phyloP scores from a whole-genome alignment of 306 rosid species.

The Hippophae rhamnoides region DNA sequence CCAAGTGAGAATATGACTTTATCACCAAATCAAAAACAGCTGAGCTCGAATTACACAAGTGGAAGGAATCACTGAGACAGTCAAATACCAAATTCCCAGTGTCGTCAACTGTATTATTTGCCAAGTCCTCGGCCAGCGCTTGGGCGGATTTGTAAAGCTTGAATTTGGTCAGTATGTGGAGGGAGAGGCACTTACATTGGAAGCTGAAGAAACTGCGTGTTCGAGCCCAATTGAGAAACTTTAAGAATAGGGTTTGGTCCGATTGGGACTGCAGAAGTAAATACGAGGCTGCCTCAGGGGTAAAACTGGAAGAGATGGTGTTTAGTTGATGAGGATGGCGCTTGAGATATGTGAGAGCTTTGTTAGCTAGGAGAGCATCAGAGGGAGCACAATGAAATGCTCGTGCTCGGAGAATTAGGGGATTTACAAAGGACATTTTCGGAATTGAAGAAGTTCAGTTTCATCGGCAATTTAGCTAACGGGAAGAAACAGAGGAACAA shows the following conservation, averaged over 20 bases:
- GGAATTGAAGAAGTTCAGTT: not conserved
- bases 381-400: slow-evolving; percentile 28
- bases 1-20: slow-evolving; percentile 56
- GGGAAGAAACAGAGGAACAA: no score
- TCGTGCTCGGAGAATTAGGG: slow-evolving; percentile 9
- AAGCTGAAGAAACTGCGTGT: slow-evolving; percentile 42
- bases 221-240: slow-evolving; percentile 63
- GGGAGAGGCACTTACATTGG: slow-evolving; percentile 61
- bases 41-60: slow-evolving; percentile 48
- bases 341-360: slow-evolving; percentile 53
- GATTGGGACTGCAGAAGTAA: slow-evolving; percentile 64
- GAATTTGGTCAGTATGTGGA: slow-evolving; percentile 76
- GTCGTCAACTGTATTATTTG: slow-evolving; percentile 25
- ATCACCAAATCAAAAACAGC: slow-evolving; percentile 63
- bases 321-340: slow-evolving; percentile 56
- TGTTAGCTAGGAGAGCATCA: slow-evolving; percentile 34
- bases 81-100: slow-evolving; percentile 39
- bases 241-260: slow-evolving; percentile 37
- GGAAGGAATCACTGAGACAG: slow-evolving; percentile 45
- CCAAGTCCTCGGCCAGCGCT: slow-evolving; percentile 58
- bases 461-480: no score
- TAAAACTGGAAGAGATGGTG: slow-evolving; percentile 45
- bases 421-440: slow-evolving; percentile 29
- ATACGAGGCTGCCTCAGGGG: slow-evolving; percentile 63
- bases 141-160: slow-evolving; percentile 64